These are phyloP conservation scores for Aspergillus clavatus DNA, from an alignment of 2,329 filamentous ascomycete species.

Conservation along the genomic window DNA sequence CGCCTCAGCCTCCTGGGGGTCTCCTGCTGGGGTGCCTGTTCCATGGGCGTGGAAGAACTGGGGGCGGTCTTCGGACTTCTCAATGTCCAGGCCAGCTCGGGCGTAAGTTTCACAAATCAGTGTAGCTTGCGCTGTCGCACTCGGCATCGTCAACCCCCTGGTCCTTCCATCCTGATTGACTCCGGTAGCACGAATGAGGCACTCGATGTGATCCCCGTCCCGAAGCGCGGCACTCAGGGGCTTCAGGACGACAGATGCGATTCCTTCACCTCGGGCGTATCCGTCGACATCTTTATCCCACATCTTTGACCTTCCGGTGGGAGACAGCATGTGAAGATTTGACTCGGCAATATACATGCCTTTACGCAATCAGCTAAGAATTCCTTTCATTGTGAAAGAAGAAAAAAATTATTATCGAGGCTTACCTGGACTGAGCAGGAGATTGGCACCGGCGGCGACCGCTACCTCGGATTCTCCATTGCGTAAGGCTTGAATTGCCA, in stretches of 20 bases:
- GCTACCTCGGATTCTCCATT: slow-evolving; percentile 19
- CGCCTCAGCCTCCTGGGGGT: slow-evolving; percentile 25
- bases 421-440: slow-evolving; percentile 18
- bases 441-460: slow-evolving; percentile 20
- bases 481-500: slow-evolving; percentile 28
- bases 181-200: slow-evolving; percentile 11
- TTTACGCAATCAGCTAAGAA: no score
- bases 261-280: slow-evolving; percentile 33
- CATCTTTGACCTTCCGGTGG: slow-evolving; percentile 29
- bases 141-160: slow-evolving; percentile 21
- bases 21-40: slow-evolving; percentile 38
- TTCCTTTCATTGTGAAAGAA: no score
- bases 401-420: no score
- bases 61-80: no score
- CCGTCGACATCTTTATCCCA: slow-evolving; percentile 34
- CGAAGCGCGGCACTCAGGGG: slow-evolving; percentile 24
- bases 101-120: slow-evolving; percentile 39
- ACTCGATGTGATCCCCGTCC: slow-evolving; percentile 15
- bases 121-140: slow-evolving; percentile 30
- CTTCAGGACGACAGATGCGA: slow-evolving; percentile 31
- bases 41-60: slow-evolving; percentile 44
- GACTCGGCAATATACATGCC: slow-evolving; percentile 22
- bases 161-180: slow-evolving; percentile 16
- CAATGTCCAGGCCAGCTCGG: slow-evolving; percentile 31
- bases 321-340: slow-evolving; percentile 32